phyloP scores from a whole-genome alignment of 306 rosid species.

The Luffa aegyptiaca region DNA sequence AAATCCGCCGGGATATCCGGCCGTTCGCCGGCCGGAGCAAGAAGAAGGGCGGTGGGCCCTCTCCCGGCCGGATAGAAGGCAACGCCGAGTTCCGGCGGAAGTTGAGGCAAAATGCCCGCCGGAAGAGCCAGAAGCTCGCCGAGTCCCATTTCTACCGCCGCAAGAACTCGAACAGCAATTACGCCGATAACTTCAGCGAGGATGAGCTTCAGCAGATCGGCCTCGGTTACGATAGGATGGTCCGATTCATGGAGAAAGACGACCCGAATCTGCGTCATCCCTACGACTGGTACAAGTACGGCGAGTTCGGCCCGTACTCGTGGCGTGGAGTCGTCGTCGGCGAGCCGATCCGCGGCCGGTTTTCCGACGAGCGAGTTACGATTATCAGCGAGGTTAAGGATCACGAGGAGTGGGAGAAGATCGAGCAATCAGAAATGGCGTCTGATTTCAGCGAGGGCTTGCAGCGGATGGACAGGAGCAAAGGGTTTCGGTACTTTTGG shows the following conservation, averaged over 20 bases:
- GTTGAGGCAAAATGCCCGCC: conserved; percentile 40
- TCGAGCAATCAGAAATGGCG: conserved; percentile 74
- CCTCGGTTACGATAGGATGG: conserved; percentile 78
- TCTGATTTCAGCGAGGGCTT: conserved; percentile 51
- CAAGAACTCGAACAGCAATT: conserved; percentile 45
- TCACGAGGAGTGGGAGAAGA: conserved; percentile 85
- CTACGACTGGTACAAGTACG: conserved; percentile 84
- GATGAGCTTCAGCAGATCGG: conserved; percentile 75
- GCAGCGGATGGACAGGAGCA: conserved; percentile 43
- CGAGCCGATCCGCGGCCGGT: conserved; percentile 64
- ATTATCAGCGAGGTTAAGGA: conserved; percentile 66
- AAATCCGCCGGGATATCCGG: conserved; percentile 21
- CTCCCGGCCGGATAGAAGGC: conserved; percentile 51
- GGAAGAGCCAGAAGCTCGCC: conserved; percentile 44
- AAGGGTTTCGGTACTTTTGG: conserved; percentile 60
- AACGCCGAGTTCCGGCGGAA: conserved; percentile 44
- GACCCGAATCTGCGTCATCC: conserved; percentile 84
- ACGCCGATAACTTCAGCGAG: conserved; percentile 69
- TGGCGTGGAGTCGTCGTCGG: conserved; percentile 91
- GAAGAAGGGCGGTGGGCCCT: conserved; percentile 39
- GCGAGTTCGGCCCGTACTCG: conserved; percentile 73
- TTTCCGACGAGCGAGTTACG: conserved; percentile 63
- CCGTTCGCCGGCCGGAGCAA: conserved; percentile 56
- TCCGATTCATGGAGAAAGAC: conserved; percentile 80
- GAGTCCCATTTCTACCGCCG: conserved; percentile 62